Evolutionary conservation across 495 filamentous ascomycete genomes (phyloP), one percentile per base, ranked within the genome.

Genomic region (Podospora appendiculata): DNA sequence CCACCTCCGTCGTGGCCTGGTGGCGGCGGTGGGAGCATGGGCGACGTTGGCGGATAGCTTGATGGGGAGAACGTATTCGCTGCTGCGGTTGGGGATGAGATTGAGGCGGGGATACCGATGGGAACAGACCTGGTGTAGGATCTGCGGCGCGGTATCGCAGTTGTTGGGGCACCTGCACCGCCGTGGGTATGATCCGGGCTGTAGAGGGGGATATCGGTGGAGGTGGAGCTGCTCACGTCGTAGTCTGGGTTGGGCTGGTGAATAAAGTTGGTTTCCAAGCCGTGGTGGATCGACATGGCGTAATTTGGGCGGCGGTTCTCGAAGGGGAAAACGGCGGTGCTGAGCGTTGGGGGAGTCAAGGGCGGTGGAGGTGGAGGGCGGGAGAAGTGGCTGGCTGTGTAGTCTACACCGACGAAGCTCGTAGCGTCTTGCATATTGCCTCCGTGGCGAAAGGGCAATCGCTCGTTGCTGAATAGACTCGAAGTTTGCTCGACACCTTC

Each of bases 71-170:
- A 73, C 8, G 51, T 50, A 1, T 39, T 46, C 10, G 41, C 47
- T 5, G 58, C 53, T 0, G 63, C 57, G n/a, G 47, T 17, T 1
- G 58, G 57, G 7, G 55, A 59, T 0, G 55, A 55, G 11, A 53
- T 49, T 1, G 57, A 56, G 0, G 49, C 54, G 40, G 39, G 62
- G 17, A 69, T 59, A 4, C 68, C 62, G 12, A 74, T 55, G 14
- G 74, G 60, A 5, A 74, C 32, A 34, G 59, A 66, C 53, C 58
- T 75, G 43, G 67, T 69, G 58, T 75, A 77, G 4, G 72, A 73
- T 53, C 64, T 63, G n/a, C 66, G 63, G 16, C 65, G 61, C 10
- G 70, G 61, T 32, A 62, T 64, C 0, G 62, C 58, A 6, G 61
- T 60, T 16, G 62, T 57, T 25, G 25, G 5, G 2, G 25, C 5